Percentiles rank a stretch among this genome's conserved stretches.
Evolutionary conservation across 768 basidiomycete genomes (phyloP).

Genomic region (Termitomyces sp.): DNA sequence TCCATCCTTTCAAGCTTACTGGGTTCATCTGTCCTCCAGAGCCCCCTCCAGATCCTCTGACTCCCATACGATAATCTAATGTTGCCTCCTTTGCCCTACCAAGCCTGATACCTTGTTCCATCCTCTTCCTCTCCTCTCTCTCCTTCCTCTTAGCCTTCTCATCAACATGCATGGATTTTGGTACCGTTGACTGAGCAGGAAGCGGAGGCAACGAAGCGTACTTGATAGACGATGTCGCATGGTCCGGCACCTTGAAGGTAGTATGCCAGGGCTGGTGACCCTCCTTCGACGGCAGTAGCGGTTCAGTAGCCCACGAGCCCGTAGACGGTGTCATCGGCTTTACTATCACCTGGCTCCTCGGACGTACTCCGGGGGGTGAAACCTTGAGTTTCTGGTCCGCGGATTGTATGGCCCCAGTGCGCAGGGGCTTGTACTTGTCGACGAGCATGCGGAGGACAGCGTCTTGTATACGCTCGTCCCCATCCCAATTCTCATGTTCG

Average conservation of each 20-base stretch:
- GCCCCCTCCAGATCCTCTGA: slow-evolving; percentile 24
- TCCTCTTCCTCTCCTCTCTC: slow-evolving; percentile 47
- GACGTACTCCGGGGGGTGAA: slow-evolving; percentile 35
- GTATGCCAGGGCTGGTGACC: slow-evolving; percentile 70
- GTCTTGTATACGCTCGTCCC: slow-evolving; percentile 67
- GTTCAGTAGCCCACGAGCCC: slow-evolving; percentile 44
- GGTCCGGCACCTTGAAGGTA: slow-evolving; percentile 56
- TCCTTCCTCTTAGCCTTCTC: slow-evolving; percentile 39
- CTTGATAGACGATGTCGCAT: slow-evolving; percentile 47
- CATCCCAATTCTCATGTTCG: slow-evolving; percentile 68
- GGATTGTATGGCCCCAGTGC: slow-evolving; percentile 50
- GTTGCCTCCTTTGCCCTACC: slow-evolving; percentile 65
- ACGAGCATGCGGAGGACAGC: slow-evolving; percentile 79
- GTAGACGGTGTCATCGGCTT: slow-evolving; percentile 16
- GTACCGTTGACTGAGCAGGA: slow-evolving; percentile 13
- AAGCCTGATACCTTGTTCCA: slow-evolving; percentile 49
- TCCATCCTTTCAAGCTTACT: slow-evolving; percentile 68
- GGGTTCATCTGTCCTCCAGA: slow-evolving; percentile 42
- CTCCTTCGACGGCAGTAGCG: slow-evolving; percentile 49
- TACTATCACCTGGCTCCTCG: slow-evolving; percentile 14
- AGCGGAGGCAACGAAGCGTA: slow-evolving; percentile 39
- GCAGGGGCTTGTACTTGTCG: slow-evolving; percentile 81
- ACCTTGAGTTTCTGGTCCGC: slow-evolving; percentile 66
- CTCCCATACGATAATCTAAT: slow-evolving; percentile 71
- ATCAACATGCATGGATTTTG: slow-evolving; percentile 14